These are phyloP conservation scores for Symbiodinium natans DNA, from an alignment of 73 alveolate genomes.

Conservation along the genomic window DNA sequence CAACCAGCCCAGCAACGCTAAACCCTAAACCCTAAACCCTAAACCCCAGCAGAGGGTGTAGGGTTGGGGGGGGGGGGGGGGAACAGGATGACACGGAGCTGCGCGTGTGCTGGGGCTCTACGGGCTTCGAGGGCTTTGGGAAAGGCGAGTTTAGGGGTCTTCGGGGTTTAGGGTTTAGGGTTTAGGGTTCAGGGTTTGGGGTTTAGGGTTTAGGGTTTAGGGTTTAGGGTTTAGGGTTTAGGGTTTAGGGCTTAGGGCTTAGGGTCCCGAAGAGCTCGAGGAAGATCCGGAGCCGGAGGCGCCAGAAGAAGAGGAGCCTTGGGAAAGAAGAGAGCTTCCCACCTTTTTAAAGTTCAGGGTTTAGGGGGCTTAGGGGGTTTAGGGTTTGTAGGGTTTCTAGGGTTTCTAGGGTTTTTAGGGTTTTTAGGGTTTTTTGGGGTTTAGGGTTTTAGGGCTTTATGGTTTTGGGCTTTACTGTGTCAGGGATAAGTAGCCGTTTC, in stretches of 20 bases:
- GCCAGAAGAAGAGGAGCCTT: constrained; percentile 64
- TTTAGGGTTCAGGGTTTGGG: not conserved
- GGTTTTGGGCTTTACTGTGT: no score
- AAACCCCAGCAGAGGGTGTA: not conserved
- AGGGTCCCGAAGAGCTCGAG: constrained; percentile 17
- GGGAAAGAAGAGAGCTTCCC: not conserved
- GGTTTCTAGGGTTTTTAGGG: no score
- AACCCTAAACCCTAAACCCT: not conserved
- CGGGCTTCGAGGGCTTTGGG: not conserved
- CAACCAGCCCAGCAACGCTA: no score
- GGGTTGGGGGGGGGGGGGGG: no score
- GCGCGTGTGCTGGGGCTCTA: not conserved
- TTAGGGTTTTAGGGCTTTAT: no score
- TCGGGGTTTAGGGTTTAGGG: not conserved
- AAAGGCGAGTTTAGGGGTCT: no score
- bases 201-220: not conserved
- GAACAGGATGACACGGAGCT: no score
- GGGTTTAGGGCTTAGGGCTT: not conserved
- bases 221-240: not conserved
- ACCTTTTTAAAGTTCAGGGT: not conserved
- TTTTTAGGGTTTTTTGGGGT: no score
- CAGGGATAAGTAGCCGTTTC: no score
- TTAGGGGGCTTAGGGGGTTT: no score
- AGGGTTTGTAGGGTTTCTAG: no score
- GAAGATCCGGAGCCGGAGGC: constrained; percentile 85